A percentile compares a stretch with the other conserved stretches of the same genome.
Evolutionary conservation across 805 yeast genomes (phyloP).

Genomic region (Teunomyces cretensis): DNA sequence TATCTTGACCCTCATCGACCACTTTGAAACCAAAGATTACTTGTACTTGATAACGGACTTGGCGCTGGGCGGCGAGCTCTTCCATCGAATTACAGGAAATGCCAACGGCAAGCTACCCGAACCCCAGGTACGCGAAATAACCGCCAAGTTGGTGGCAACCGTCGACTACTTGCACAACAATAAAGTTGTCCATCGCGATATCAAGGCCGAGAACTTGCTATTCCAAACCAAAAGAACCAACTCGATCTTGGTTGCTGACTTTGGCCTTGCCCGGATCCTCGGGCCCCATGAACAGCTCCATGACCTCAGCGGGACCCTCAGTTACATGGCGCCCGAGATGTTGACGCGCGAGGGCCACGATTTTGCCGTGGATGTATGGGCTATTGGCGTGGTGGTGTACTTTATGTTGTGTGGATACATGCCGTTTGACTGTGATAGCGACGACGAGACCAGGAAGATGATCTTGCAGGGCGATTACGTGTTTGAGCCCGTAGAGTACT

Average conservation of each 20-base stretch:
- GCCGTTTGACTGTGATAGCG: conserved; percentile 75
- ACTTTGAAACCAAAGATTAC: conserved; percentile 63
- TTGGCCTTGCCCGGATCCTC: conserved; percentile 60
- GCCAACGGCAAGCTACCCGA: conserved; percentile 43
- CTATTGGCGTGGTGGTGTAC: conserved; percentile 69
- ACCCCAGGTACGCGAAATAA: conserved; percentile 48
- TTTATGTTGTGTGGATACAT: conserved; percentile 72
- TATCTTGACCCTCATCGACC: conserved; percentile 62
- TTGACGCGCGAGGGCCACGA: conserved; percentile 57
- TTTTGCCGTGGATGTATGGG: conserved; percentile 70
- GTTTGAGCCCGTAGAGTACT: conserved; percentile 60
- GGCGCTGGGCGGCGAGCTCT: conserved; percentile 68
- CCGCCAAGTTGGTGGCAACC: conserved; percentile 52
- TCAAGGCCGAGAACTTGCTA: conserved; percentile 70
- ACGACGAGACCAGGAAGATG: conserved; percentile 65
- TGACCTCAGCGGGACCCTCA: conserved; percentile 66
- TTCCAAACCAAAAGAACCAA: conserved; percentile 38
- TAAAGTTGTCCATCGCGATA: conserved; percentile 66
- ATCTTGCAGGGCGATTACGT: conserved; percentile 56
- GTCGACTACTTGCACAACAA: conserved; percentile 57
- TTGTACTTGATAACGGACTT: conserved; percentile 62
- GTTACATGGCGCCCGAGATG: conserved; percentile 73
- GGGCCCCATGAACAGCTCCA: conserved; percentile 27
- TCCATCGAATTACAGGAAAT: conserved; percentile 50
- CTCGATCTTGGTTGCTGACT: conserved; percentile 52